Evolutionary conservation across 257 asterid genomes (phyloP).

Genomic region (Lycium ferocissimum): DNA sequence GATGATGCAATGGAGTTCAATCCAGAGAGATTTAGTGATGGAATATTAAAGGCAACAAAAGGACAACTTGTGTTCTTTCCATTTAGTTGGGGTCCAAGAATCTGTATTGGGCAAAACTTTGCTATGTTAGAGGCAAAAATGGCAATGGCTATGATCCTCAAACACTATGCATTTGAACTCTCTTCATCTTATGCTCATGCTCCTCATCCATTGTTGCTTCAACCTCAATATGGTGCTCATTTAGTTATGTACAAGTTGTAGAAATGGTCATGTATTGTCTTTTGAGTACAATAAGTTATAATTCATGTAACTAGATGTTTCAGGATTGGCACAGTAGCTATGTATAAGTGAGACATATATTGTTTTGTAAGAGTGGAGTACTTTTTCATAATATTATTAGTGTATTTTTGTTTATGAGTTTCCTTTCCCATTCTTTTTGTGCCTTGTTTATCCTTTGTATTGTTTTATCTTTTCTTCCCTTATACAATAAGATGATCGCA

Average conservation of each 20-base stretch:
- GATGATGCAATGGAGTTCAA: constrained; percentile 41
- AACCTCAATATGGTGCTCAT: constrained; percentile 43
- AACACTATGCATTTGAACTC: constrained; percentile 31
- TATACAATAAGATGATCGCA: too few relatives aligned
- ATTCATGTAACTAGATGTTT: too few relatives aligned
- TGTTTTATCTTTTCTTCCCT: too few relatives aligned
- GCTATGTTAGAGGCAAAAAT: constrained; percentile 37
- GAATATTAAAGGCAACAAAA: constrained; percentile 35
- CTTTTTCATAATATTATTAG: too few relatives aligned
- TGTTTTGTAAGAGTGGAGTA: not conserved
- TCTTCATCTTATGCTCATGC: constrained; percentile 41
- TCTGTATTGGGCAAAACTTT: constrained; percentile 34
- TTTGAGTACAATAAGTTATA: not conserved
- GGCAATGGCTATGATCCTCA: constrained; percentile 34
- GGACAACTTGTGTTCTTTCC: constrained; percentile 36
- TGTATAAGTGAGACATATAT: too few relatives aligned
- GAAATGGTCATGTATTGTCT: not conserved
- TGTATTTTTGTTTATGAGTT: too few relatives aligned
- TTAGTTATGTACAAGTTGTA: constrained; percentile 34
- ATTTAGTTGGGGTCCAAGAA: constrained; percentile 39
- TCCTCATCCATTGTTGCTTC: constrained; percentile 29
- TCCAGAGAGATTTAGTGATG: constrained; percentile 40
- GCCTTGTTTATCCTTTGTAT: not conserved
- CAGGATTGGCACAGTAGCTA: too few relatives aligned
- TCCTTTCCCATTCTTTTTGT: not conserved